Evolutionary conservation across 23 red algal species (phyloP), one percentile per base, ranked within the genome.

Genomic region (Pyropia yezoensis): DNA sequence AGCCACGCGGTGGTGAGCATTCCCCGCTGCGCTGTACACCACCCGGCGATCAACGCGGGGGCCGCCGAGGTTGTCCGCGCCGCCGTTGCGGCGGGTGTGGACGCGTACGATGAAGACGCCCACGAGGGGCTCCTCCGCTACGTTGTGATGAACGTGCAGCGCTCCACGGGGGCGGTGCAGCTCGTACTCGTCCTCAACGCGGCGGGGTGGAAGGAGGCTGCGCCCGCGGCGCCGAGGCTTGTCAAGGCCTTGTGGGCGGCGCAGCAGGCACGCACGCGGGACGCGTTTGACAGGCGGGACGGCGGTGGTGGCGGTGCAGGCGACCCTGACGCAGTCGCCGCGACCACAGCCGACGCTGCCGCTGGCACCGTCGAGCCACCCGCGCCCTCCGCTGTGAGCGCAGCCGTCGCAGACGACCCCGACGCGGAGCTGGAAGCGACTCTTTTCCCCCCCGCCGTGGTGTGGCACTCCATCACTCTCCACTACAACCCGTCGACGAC

Each of bases 11-110:
- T 89, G 2, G 53, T 80, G 27, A 32, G 34, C 1, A 89, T 89
- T n/a, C 85, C 85, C 22, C 19, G 61, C 26, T 89, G 76, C 50
- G 26, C 70, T 7, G 85, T 89, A 26, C 76, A 82, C 47, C 70
- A 67, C 27, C 76, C 85, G 14, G 59, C 63, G 33, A 80, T 89
- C 32, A 80, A 89, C 27, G 33, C 26, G 21, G 69, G 29, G 15
- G 85, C 33, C 15, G 24, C 45, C 14, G 65, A 69, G 16, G 33
- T 87, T 3, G 33, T 77, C 49, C 13, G 49, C 0, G 63, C 57
- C 22, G 33, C 69, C 3, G 21, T 20, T 4, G 26, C 58, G 12
- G 59, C 61, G 8, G 60, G 62, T 4, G 33, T 89, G 18, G 60
- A 29, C 16, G 69, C 85, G 19, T 89, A 80, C 68, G 61, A 89